phyloP scores from a whole-genome alignment of 352 stramenopile species.

The Phytophthora brassicae region DNA sequence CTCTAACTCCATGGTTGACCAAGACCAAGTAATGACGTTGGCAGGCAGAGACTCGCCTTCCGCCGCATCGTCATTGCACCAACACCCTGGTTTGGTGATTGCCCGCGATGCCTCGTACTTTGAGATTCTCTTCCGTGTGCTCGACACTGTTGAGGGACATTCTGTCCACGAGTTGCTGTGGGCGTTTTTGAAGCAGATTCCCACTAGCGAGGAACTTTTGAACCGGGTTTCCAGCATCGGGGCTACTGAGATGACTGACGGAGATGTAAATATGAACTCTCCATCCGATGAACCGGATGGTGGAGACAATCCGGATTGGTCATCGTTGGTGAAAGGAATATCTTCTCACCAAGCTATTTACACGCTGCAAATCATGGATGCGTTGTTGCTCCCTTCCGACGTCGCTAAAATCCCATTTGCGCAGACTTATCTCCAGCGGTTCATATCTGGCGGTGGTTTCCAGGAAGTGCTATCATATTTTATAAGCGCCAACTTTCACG shows the following conservation, averaged over 20 bases:
- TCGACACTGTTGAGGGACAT: conserved; percentile 64
- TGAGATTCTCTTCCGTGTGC: conserved; percentile 79
- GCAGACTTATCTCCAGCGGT: conserved; percentile 63
- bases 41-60: conserved; percentile 19
- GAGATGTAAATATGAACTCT: conserved; percentile 50
- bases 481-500: conserved; percentile 65
- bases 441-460: conserved; percentile 77
- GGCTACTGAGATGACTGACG: conserved; percentile 24
- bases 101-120: conserved; percentile 72
- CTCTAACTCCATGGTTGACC: conserved; percentile 36
- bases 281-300: conserved; percentile 17
- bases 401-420: conserved; percentile 56
- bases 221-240: conserved; percentile 63
- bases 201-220: conserved; percentile 71
- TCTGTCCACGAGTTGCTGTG: conserved; percentile 72
- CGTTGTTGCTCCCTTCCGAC: conserved; percentile 75
- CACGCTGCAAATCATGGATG: conserved; percentile 88
- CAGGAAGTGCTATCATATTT: conserved; percentile 86
- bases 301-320: conserved; percentile 56
- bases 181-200: conserved; percentile 84
- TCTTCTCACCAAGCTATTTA: conserved; percentile 86
- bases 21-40: conserved; percentile 42
- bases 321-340: conserved; percentile 63
- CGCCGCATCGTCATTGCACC: conserved; percentile 25
- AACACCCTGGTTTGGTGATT: conserved; percentile 68